Percentiles rank a stretch among this genome's conserved stretches.
Evolutionary conservation across 257 asterid species (phyloP).

Genomic region (Linderniella brevidens): DNA sequence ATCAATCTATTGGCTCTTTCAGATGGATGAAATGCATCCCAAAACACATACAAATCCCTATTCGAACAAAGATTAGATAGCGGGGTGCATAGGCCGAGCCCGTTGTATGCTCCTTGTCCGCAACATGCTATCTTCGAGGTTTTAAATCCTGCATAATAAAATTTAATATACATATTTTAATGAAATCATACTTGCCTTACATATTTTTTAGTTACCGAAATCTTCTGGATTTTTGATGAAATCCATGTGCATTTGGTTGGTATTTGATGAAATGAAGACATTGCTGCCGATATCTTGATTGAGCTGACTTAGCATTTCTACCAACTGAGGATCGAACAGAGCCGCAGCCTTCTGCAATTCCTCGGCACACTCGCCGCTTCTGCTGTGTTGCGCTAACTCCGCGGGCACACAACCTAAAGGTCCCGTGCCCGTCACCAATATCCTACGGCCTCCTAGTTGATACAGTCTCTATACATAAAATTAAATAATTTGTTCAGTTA

Average conservation of each 20-base stretch:
- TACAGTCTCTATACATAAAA: background rate
- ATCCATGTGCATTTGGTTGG: background rate
- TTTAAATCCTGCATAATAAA: background rate
- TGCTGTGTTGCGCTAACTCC: background rate
- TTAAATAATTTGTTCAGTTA: background rate
- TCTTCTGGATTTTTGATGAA: background rate
- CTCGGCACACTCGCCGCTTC: background rate
- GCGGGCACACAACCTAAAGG: constrained; percentile 1
- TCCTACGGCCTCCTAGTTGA: background rate
- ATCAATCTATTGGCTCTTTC: constrained; percentile 2
- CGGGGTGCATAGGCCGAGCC: constrained; percentile 3
- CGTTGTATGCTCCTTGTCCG: constrained; percentile 1
- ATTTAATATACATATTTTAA: background rate
- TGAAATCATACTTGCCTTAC: background rate
- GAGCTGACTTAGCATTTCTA: background rate
- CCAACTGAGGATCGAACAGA: background rate
- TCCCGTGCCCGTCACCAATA: constrained; percentile 2
- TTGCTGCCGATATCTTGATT: background rate
- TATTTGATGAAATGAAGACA: background rate
- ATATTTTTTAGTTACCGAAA: background rate
- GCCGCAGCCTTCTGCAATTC: background rate
- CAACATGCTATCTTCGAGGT: constrained; percentile 2
- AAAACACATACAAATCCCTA: background rate
- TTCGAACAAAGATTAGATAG: background rate
- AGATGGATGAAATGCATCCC: constrained; percentile 2